phyloP scores from a whole-genome alignment of 441 rosid genomes.

The Hura crepitans region DNA sequence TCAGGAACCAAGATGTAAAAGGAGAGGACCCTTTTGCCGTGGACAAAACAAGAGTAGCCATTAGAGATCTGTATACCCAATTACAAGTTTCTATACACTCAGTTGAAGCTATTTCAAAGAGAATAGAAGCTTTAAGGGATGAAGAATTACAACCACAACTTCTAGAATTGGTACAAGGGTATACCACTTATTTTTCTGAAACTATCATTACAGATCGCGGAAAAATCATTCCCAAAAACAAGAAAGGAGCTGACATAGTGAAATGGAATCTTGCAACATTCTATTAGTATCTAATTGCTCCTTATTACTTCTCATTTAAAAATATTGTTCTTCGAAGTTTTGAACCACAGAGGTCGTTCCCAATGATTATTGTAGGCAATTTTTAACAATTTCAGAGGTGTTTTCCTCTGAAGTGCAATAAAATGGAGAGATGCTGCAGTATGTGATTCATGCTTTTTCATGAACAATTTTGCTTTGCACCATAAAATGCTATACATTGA shows the following conservation, averaged over 20 bases:
- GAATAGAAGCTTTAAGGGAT: constrained; percentile 82
- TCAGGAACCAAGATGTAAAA: constrained; percentile 74
- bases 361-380: no score
- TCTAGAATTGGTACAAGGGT: constrained; percentile 84
- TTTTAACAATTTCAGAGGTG: background rate
- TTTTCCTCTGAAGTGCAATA: background rate
- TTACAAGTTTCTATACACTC: constrained; percentile 79
- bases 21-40: constrained; percentile 58
- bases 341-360: no score
- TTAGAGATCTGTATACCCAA: constrained; percentile 80
- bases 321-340: no score
- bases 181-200: constrained; percentile 18
- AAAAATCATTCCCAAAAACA: background rate
- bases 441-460: no score
- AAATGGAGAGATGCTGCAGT: background rate
- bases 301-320: background rate
- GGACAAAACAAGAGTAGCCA: constrained; percentile 65
- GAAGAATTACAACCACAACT: constrained; percentile 96
- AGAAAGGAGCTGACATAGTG: background rate
- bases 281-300: background rate
- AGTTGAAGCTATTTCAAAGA: constrained; percentile 70
- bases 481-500: background rate
- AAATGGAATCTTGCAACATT: background rate
- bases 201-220: background rate
- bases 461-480: background rate